These are phyloP conservation scores for Mortierella sp. DNA, from an alignment of 371 early-diverging fungal species.

Conservation along the genomic window DNA sequence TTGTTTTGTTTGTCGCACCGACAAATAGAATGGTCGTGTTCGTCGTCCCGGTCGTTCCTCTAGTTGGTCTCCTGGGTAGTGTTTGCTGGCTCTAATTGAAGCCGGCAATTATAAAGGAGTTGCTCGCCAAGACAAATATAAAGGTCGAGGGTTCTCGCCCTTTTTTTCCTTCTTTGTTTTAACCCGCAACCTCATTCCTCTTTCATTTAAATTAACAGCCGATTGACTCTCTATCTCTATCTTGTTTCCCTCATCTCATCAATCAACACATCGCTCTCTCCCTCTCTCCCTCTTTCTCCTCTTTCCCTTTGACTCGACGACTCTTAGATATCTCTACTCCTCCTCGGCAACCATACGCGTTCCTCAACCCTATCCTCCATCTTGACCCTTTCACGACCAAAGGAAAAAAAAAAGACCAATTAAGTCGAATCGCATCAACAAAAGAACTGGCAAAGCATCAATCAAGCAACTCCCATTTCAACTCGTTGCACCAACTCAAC, in stretches of 20 bases:
- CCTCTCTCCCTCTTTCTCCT: background rate
- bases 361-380: background rate
- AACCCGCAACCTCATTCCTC: background rate
- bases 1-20: background rate
- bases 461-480: background rate
- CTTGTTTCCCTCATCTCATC: background rate
- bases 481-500: background rate
- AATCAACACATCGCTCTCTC: background rate
- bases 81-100: background rate
- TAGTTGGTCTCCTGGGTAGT: background rate
- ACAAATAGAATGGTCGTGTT: background rate
- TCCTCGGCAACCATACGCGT: background rate
- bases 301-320: background rate
- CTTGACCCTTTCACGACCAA: background rate
- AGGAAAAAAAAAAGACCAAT: background rate
- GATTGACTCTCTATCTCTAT: constrained; percentile 3
- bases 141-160: background rate
- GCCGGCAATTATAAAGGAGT: background rate
- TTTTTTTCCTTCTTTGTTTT: background rate
- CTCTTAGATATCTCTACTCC: background rate
- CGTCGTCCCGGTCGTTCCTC: no score
- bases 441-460: background rate
- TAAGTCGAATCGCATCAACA: background rate
- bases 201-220: background rate
- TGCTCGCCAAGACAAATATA: background rate